Evolutionary conservation across 768 basidiomycete species (phyloP).

Genomic region (Boletellus sp.): DNA sequence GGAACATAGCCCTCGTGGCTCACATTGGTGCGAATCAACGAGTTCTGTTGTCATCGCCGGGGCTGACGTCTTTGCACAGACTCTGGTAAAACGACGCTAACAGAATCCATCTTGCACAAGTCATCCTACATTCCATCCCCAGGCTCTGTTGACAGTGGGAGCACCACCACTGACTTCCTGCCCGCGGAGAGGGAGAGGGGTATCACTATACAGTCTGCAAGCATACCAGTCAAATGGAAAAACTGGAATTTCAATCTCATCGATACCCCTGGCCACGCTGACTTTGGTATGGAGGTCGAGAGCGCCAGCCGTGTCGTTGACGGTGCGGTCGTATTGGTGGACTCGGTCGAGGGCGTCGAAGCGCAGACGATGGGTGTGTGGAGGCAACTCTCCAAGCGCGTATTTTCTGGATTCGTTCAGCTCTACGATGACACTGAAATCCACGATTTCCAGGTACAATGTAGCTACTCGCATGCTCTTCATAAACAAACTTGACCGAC

Average conservation of each 20-base stretch:
- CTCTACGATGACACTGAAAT: not conserved
- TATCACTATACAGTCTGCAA: constrained; percentile 90
- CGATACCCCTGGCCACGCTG: constrained; percentile 89
- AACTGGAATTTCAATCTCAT: constrained; percentile 83
- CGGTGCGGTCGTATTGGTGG: constrained; percentile 83
- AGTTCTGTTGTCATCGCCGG: not conserved
- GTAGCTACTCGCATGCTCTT: constrained; percentile 77
- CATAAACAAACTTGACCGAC: constrained; percentile 84
- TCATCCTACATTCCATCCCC: constrained; percentile 69
- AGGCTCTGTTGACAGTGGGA: constrained; percentile 86
- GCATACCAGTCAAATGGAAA: constrained; percentile 85
- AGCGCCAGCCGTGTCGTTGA: constrained; percentile 89
- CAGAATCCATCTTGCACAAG: constrained; percentile 78
- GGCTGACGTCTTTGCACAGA: constrained; percentile 43
- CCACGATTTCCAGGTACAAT: constrained; percentile 53
- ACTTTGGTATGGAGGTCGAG: constrained; percentile 97
- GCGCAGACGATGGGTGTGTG: constrained; percentile 89
- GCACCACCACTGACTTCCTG: constrained; percentile 86
- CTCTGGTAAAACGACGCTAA: constrained; percentile 86
- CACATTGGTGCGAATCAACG: constrained; percentile 62
- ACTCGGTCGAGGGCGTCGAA: constrained; percentile 90
- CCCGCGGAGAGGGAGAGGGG: constrained; percentile 88
- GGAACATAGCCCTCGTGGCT: constrained; percentile 86
- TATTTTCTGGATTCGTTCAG: constrained; percentile 18
- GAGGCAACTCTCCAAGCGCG: constrained; percentile 80